Evolutionary conservation across 2,329 filamentous ascomycete genomes (phyloP).

Genomic region (Plenodomus tracheiphilus): DNA sequence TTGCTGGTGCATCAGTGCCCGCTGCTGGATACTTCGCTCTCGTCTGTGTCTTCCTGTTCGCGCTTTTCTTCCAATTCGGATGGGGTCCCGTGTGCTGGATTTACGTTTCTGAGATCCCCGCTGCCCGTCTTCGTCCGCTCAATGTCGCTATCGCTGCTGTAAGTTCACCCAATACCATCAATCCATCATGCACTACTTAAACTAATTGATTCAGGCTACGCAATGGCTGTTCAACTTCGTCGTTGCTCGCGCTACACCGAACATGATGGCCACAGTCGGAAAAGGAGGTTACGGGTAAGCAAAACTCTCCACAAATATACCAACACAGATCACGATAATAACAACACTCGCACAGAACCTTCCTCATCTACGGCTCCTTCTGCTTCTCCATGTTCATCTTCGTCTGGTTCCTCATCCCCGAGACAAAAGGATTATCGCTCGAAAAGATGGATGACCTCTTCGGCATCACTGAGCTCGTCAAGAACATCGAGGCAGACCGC

Average conservation of each 20-base stretch:
- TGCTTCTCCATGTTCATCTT: constrained; percentile 68
- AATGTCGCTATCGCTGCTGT: constrained; percentile 69
- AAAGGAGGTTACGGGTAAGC: constrained; percentile 53
- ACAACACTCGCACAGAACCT: constrained; percentile 56
- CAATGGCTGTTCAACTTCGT: constrained; percentile 78
- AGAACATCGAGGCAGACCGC: constrained; percentile 38
- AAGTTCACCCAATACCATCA: not conserved
- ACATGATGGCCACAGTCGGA: constrained; percentile 65
- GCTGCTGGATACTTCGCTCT: constrained; percentile 71
- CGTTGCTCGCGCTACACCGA: constrained; percentile 67
- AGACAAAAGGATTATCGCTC: constrained; percentile 68
- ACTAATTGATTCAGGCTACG: constrained; percentile 41
- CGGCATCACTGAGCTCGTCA: constrained; percentile 58
- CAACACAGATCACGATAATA: constrained; percentile 47
- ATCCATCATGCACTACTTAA: not conserved
- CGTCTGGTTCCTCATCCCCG: constrained; percentile 70
- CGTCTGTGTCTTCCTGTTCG: constrained; percentile 73
- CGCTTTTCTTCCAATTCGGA: constrained; percentile 62
- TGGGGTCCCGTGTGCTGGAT: constrained; percentile 77
- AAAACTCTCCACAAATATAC: not conserved
- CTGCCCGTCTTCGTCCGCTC: constrained; percentile 65
- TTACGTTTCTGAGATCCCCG: constrained; percentile 71
- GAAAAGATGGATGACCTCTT: constrained; percentile 71
- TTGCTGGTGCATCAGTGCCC: constrained; percentile 58
- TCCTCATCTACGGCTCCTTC: constrained; percentile 70